These are phyloP conservation scores for Debaryomyces coudertii DNA, from an alignment of 1,139 yeast species.

Conservation along the genomic window DNA sequence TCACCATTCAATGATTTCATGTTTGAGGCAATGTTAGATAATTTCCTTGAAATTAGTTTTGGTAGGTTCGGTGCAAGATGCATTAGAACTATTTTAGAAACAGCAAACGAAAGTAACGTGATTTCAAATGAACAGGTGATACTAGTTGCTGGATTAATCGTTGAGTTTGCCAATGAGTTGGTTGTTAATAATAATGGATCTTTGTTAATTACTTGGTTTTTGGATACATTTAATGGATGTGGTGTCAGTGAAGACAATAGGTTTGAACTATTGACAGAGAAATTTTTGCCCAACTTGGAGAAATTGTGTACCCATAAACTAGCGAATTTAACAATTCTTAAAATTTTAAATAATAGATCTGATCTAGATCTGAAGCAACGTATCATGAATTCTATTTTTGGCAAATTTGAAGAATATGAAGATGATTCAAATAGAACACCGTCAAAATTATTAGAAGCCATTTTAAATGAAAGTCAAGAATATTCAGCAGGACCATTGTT, in stretches of 20 bases:
- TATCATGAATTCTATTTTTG: slow-evolving; percentile 69
- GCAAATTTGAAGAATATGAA: slow-evolving; percentile 40
- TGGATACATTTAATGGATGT: slow-evolving; percentile 78
- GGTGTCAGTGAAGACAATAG: slow-evolving; percentile 47
- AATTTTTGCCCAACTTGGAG: slow-evolving; percentile 63
- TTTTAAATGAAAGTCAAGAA: slow-evolving; percentile 55
- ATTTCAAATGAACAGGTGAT: slow-evolving; percentile 67
- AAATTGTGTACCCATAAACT: slow-evolving; percentile 80
- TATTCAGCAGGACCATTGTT: slow-evolving; percentile 82
- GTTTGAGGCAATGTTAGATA: slow-evolving; percentile 78
- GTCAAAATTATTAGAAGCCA: slow-evolving; percentile 40
- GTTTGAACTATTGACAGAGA: slow-evolving; percentile 43
- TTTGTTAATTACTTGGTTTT: slow-evolving; percentile 86
- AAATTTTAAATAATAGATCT: slow-evolving; percentile 70
- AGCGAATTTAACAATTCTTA: slow-evolving; percentile 81
- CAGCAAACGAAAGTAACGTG: slow-evolving; percentile 48
- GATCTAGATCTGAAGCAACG: slow-evolving; percentile 64
- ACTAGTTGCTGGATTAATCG: slow-evolving; percentile 78
- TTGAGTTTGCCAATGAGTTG: slow-evolving; percentile 76
- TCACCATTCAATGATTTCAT: slow-evolving; percentile 88
- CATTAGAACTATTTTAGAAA: slow-evolving; percentile 88
- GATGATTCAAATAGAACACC: slow-evolving; percentile 28
- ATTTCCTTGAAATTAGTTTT: slow-evolving; percentile 80
- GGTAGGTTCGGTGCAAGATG: slow-evolving; percentile 97
- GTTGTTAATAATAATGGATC: slow-evolving; percentile 89